Base-by-base conservation (phyloP, 2,329 filamentous ascomycete species). In the Fusarium buxicola region DNA sequence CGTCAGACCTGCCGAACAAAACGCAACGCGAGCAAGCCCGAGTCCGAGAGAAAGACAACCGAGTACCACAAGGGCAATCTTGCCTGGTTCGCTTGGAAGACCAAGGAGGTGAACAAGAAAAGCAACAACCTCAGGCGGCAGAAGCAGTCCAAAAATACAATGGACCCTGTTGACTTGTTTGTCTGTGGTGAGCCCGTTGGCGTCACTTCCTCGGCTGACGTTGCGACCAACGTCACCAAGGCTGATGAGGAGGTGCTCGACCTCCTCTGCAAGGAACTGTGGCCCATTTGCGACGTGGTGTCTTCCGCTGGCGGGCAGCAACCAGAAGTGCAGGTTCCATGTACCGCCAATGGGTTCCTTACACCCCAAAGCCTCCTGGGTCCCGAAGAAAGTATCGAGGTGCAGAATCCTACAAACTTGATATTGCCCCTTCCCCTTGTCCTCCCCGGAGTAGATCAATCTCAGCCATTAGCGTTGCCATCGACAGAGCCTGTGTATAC, bases 61-160 rank as follows among this genome's bases (percentile, higher is more conserved):
- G 72, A 76, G 11, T 12, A 61, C 2, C 73, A 75, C 48, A 21
- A 50, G 55, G 74, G 74, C 1, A 49, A 74, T 31, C 50, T 76
- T 28, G 25, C 34, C 2, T 25, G 49, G 8, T 68, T 21, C 24
- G 39, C 30, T 3, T 8, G 8, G 4, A 34, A 36, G 15, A 5
- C 9, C 18, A 46, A 44, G 7, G 8, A 11, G 2, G 16, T 28
- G 8, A n/a, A 2, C 4, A 21, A 34, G 16, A 53, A 55, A 8
- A 48, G 30, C 34, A 41, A 34, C 34, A 41, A 40, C 39, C 25
- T 28, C 25, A 58, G n/a, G 27, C 18, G 18, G n/a, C 25, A 31
- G n/a, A 27, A 28, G 24, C 10, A 35, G 11, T 13, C 16, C 8
- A 10, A 16, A 31, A 12, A 31, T 3, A 7, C 9, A 39, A n/a